Percentiles rank a stretch among this genome's conserved stretches.
Conservation (phyloP, 108 stramenopile genomes). For the Mayamaea pseudoterrestris region DNA sequence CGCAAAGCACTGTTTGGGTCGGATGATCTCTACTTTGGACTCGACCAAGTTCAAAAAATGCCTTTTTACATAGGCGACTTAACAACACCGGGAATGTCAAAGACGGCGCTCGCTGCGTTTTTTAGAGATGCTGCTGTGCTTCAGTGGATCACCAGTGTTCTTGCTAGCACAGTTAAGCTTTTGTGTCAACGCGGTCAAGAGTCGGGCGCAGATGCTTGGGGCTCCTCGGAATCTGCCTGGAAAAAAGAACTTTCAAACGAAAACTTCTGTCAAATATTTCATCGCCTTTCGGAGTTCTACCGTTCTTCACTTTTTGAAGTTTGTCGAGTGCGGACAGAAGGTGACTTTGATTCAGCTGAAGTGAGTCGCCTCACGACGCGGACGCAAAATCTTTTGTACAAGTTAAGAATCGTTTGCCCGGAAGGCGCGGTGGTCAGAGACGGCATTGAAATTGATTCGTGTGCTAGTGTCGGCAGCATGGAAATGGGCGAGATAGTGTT, state of each 20-base stretch:
- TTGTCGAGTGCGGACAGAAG: slow-evolving; percentile 54
- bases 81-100: background rate
- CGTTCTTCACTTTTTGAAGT: slow-evolving; percentile 59
- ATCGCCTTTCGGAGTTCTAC: slow-evolving; percentile 32
- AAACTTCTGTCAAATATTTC: slow-evolving; percentile 33
- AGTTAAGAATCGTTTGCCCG: slow-evolving; percentile 72
- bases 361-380: slow-evolving; percentile 2
- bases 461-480: slow-evolving; percentile 68
- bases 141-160: slow-evolving; percentile 49
- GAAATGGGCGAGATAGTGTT: slow-evolving; percentile 80
- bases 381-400: slow-evolving; percentile 26
- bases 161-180: slow-evolving; percentile 44
- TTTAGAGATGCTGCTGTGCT: slow-evolving; percentile 34
- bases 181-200: slow-evolving; percentile 42
- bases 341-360: slow-evolving; percentile 42
- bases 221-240: slow-evolving; percentile 51
- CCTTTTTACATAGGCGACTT: background rate
- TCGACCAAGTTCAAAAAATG: slow-evolving; percentile 15
- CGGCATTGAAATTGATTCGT: slow-evolving; percentile 85
- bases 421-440: slow-evolving; percentile 86
- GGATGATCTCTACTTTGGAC: slow-evolving; percentile 2
- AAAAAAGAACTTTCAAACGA: slow-evolving; percentile 48
- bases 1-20: background rate
- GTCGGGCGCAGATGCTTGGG: slow-evolving; percentile 23
- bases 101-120: slow-evolving; percentile 19